Base-by-base conservation (phyloP, 257 asterid genomes). In the Forsythia suspensa region DNA sequence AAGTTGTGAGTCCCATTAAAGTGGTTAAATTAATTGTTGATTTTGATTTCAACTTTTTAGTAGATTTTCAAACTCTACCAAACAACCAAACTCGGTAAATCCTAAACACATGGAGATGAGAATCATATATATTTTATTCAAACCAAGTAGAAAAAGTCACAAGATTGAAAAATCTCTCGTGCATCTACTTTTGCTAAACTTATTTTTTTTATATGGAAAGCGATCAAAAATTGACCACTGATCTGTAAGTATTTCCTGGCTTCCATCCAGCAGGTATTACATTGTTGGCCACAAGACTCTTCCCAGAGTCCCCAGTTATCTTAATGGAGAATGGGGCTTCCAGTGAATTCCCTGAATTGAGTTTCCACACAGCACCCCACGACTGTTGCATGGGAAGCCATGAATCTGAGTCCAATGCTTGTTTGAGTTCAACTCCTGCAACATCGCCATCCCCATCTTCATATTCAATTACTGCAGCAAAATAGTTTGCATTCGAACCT, bases 321-420 rank as follows among this genome's bases (percentile, higher is more conserved):
- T 82, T 81, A 8, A 94, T 66, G 2, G 97, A 85, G 74, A 92
- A 90, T 2, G 98, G 97, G 2, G 94, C 82, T 66, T 72, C 63
- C 40, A 89, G 73, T 52, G 48, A 70, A 5, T 39, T 87, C 67
- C 84, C 88, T 0, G 79, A 15, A 40, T 92, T 84, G 52, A 85
- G 74, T 84, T 86, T 92, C 93, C 91, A 92, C 43, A 91, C 92
- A 2, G 96, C 94, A 13, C 98, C 98, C 96, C 97, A 91, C 8
- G 92, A 90, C 57, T 41, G 87, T 51, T 83, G 83, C 97, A 94
- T 94, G 37, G 80, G 68, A 18, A 79, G 70, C 97, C 94, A 88
- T 46, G 81, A 55, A 29, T 86, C 89, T 0, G 89, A 66, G 9
- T 86, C 90, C 55, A 69, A 78, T 3, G 89, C 91, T 70, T 81